Conservation (phyloP, 495 filamentous ascomycete genomes). For the Hypoxylon crocopeplum region DNA sequence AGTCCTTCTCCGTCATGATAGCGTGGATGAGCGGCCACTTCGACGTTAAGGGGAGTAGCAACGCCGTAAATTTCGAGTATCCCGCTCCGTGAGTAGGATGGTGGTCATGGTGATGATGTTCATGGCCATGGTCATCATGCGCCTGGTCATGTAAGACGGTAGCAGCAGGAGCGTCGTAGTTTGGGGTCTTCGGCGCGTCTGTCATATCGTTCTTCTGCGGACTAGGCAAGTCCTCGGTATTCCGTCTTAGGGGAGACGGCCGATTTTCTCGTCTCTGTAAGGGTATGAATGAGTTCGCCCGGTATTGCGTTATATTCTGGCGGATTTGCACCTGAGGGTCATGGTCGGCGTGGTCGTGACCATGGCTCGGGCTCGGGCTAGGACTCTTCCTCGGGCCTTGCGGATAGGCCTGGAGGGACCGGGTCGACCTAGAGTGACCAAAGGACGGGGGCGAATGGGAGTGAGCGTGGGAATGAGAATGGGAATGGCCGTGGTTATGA, state of each 20-base stretch:
- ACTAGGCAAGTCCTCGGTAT: conserved; percentile 25
- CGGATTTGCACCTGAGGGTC: conserved; percentile 47
- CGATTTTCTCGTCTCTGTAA: conserved; percentile 44
- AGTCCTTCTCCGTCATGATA: conserved; percentile 90
- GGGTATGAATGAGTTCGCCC: conserved; percentile 43
- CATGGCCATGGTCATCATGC: conserved; percentile 30
- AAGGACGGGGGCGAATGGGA: conserved; percentile 47
- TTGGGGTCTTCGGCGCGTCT: conserved; percentile 8
- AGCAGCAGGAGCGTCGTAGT: conserved; percentile 18
- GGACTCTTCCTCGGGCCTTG: conserved; percentile 37
- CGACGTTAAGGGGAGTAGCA: conserved; percentile 68
- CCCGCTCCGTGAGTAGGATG: conserved; percentile 43
- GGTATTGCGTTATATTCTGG: conserved; percentile 42
- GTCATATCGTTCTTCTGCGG: conserved; percentile 11
- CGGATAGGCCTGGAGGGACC: conserved; percentile 37
- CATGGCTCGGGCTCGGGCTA: conserved; percentile 29
- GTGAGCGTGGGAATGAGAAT: conserved; percentile 48
- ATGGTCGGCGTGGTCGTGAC: conserved; percentile 42
- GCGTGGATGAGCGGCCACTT: conserved; percentile 79
- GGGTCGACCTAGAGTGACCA: conserved; percentile 38
- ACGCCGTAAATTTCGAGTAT: conserved; percentile 65
- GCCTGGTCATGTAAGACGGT: conserved; percentile 36
- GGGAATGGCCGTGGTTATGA: conserved; percentile 49
- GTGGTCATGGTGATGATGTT: conserved; percentile 28
- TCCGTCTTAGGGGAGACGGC: conserved; percentile 40